Evolutionary conservation across 345 rosid species (phyloP).

Genomic region (Angophora floribunda): DNA sequence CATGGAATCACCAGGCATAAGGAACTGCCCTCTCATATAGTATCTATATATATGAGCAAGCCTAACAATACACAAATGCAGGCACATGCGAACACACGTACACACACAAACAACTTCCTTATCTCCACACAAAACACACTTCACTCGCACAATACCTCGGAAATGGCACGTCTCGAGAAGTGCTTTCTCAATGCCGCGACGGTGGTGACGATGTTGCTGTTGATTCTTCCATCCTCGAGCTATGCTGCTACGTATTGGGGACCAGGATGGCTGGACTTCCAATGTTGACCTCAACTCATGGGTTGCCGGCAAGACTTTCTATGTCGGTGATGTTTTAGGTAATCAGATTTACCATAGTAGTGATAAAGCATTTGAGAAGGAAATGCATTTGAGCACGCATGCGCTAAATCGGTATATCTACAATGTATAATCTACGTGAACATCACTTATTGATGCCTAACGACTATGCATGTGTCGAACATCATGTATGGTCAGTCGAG

Average conservation of each 20-base stretch:
- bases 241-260: background rate
- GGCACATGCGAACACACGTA: too few species aligned
- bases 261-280: background rate
- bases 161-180: background rate
- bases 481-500: background rate
- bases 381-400: background rate
- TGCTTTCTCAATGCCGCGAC: background rate
- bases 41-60: too few species aligned
- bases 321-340: background rate
- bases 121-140: background rate
- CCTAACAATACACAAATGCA: too few species aligned
- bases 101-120: background rate
- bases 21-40: background rate
- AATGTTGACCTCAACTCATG: background rate
- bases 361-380: background rate
- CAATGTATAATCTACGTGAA: background rate
- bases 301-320: background rate
- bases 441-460: background rate
- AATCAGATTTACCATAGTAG: background rate
- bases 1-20: background rate
- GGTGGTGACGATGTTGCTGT: background rate
- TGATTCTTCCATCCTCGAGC: background rate
- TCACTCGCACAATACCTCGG: background rate
- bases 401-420: background rate
- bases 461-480: background rate